Percentiles rank a stretch among this genome's conserved stretches.
phyloP scores from a whole-genome alignment of 331 rosid species.

The Cydonia oblonga region DNA sequence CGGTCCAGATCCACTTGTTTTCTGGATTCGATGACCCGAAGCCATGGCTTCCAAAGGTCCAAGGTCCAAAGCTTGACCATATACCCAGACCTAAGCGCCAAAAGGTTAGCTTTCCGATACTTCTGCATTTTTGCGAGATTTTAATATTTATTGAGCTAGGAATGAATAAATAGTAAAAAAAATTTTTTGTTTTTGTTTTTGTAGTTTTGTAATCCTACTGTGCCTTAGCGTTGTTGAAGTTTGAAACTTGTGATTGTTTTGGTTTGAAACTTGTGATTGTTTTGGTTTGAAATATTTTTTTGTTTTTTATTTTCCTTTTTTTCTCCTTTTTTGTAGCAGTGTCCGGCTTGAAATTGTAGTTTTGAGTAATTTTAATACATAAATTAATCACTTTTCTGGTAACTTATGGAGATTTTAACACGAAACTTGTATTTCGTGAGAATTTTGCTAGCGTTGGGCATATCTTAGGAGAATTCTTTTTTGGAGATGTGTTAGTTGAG shows the following conservation, averaged over 20 bases:
- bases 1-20: conserved; percentile 8
- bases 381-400: neutral
- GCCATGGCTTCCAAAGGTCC: conserved; percentile 89
- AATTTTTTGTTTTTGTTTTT: no score
- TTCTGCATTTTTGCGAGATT: neutral
- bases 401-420: no score
- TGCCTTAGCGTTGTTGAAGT: neutral
- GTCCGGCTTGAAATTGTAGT: neutral
- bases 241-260: neutral
- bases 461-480: neutral
- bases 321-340: neutral
- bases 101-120: conserved; percentile 42
- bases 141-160: neutral
- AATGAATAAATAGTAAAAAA: neutral
- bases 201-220: neutral
- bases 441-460: neutral
- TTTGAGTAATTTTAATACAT: neutral
- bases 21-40: conserved; percentile 7
- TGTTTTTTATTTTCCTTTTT: neutral
- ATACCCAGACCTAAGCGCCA: conserved; percentile 75
- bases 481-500: neutral
- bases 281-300: neutral
- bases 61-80: conserved; percentile 72
- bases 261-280: neutral
- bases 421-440: neutral